Base-by-base conservation (phyloP, 2,329 filamentous ascomycete species). In the Triangularia verruculosa region DNA sequence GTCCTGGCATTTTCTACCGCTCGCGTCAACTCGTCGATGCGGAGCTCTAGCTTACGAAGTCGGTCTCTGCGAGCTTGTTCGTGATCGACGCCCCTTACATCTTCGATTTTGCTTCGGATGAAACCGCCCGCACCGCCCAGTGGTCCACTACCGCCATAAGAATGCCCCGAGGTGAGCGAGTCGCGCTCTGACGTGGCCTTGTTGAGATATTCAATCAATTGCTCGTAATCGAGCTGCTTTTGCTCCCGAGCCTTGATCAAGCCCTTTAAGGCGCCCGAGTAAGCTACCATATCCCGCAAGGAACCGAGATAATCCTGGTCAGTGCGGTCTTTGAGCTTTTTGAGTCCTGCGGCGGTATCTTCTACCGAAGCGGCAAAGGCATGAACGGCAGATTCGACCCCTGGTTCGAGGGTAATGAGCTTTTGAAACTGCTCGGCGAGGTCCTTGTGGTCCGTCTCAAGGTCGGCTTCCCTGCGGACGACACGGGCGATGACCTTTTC, bases 181-280 rank as follows among this genome's bases (percentile, higher is more conserved):
- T 99, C 95, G 56, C 93, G 89, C 76, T 99, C 95, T 3, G 87
- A 80, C 2, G 92, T 92, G 0, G 92, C 92, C 75, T 96, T 97
- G 78, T 91, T 91, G 61, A 97, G 90, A 76, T 98, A 98, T 74
- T 98, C 94, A 27, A 93, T 96, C 32, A 99, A 83, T 68, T 92
- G 93, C 78, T 99, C 95, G 73, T 94, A 97, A 79, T 99, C 95
- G 63, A 99, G 89, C 76, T 99, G 95, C 75, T 99, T 99, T 79
- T 96, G 93, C 79, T 99, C 95, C 34, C 95, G 89, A 1, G 92
- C 92, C 76, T 96, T 96, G 67, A 99, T 87, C 4, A 99, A 87
- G 24, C 87, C 84, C 77, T 96, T 96, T 55, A 98, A 81, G 0
- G 93, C 90, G n/a, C 86, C 80, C 68, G 93, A 94, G 77, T 98